Evolutionary conservation across 2,329 filamentous ascomycete species (phyloP).

Genomic region (Epichloe sylvatica): DNA sequence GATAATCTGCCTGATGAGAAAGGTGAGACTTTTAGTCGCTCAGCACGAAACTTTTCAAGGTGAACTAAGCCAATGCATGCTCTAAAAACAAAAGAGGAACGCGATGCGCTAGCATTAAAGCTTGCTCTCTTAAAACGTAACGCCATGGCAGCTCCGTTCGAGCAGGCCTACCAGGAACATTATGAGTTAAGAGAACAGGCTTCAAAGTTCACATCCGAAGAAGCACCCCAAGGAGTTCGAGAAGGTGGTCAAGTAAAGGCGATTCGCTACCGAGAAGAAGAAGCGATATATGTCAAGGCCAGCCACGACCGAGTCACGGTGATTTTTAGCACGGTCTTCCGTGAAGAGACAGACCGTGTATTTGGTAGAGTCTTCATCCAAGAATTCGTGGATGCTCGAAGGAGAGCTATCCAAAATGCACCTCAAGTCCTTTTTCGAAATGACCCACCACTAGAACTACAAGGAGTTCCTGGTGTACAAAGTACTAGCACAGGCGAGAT

Average conservation of each 20-base stretch:
- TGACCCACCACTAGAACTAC: conserved; percentile 82
- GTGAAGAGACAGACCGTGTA: conserved; percentile 92
- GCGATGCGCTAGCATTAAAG: conserved; percentile 73
- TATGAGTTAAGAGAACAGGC: conserved; percentile 76
- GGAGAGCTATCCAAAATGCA: conserved; percentile 93
- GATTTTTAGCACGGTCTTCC: conserved; percentile 96
- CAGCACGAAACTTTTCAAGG: background rate
- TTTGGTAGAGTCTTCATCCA: conserved; percentile 98
- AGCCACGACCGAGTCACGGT: conserved; percentile 95
- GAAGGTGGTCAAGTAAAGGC: conserved; percentile 90
- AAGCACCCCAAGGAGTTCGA: conserved; percentile 75
- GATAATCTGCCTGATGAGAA: conserved; percentile 73
- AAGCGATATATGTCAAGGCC: conserved; percentile 97
- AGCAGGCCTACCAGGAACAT: conserved; percentile 91
- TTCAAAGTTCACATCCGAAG: conserved; percentile 82
- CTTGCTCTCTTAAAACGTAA: conserved; percentile 93
- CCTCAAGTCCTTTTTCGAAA: conserved; percentile 94
- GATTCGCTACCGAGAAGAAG: conserved; percentile 96
- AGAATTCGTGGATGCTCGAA: conserved; percentile 93
- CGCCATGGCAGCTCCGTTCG: conserved; percentile 96
- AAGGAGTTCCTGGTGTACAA: conserved; percentile 71
- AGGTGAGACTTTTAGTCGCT: conserved; percentile 29
- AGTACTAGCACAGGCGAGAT: conserved; percentile 68
- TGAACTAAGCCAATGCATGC: background rate
- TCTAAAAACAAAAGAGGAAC: conserved; percentile 45